A percentile compares a stretch with the other conserved stretches of the same genome.
phyloP scores from a whole-genome alignment of 1,284 basidiomycete genomes.

The Trichosporon sp. region DNA sequence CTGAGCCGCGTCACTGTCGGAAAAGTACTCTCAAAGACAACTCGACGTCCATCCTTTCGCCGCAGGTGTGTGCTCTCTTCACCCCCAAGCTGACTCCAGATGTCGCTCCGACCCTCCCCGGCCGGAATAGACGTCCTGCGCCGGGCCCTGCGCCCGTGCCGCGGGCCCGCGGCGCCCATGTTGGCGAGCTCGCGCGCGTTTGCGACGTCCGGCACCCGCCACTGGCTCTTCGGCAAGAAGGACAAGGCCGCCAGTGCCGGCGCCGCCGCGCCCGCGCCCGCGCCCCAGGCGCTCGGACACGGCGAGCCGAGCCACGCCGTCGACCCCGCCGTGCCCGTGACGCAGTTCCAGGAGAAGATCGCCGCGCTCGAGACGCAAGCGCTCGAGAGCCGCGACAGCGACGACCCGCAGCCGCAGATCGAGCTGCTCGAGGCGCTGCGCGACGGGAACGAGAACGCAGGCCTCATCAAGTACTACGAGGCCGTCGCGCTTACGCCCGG shows the following conservation, averaged over 20 bases:
- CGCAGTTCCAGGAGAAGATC: slow-evolving; percentile 39
- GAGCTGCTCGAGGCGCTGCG: slow-evolving; percentile 34
- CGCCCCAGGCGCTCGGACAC: too few species aligned
- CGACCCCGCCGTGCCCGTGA: slow-evolving; percentile 20
- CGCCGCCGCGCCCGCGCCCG: slow-evolving; percentile 16
- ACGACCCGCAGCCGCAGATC: slow-evolving; percentile 30
- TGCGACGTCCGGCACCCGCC: neutral
- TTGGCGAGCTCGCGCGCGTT: neutral
- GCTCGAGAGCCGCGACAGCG: slow-evolving; percentile 19
- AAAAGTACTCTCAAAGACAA: neutral
- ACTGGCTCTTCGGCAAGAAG: neutral
- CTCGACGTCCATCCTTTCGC: neutral
- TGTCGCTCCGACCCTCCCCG: slow-evolving; percentile 19
- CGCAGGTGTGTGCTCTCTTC: neutral
- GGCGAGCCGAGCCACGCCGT: too few species aligned
- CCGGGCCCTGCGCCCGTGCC: slow-evolving; percentile 5
- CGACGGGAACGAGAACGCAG: slow-evolving; percentile 33
- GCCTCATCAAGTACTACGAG: slow-evolving; percentile 40
- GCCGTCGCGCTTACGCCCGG: slow-evolving; percentile 28
- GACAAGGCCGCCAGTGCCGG: neutral
- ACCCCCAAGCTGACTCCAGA: neutral
- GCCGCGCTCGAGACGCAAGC: slow-evolving; percentile 41
- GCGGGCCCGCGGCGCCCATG: neutral
- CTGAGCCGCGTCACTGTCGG: neutral
- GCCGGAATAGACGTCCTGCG: slow-evolving; percentile 16